A percentile compares a stretch with the other conserved stretches of the same genome.
Evolutionary conservation across 164 flowering plant genomes (phyloP).

Genomic region (Piper betle): DNA sequence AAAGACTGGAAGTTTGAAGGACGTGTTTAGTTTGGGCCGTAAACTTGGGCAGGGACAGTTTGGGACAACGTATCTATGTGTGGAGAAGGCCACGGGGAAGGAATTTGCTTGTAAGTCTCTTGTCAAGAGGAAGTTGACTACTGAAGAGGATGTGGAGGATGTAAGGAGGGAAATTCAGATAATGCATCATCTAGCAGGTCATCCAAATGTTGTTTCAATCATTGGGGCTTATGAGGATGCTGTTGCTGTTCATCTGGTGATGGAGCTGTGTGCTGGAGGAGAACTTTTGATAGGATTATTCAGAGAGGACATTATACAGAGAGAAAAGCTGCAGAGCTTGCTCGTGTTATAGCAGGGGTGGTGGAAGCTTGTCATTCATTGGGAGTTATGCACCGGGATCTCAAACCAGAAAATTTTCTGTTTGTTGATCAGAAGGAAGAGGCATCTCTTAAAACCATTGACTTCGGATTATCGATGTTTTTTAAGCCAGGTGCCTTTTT

Average conservation of each 20-base stretch:
- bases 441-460: constrained; percentile 59
- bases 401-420: constrained; percentile 88
- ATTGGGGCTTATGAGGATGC: constrained; percentile 72
- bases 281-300: constrained; percentile 78
- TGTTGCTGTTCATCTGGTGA: constrained; percentile 77
- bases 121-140: constrained; percentile 52
- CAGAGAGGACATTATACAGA: constrained; percentile 64
- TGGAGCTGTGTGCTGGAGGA: constrained; percentile 82
- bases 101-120: constrained; percentile 81
- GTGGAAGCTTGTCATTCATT: constrained; percentile 71
- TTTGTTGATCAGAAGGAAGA: constrained; percentile 60
- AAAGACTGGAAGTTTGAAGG: constrained; percentile 60
- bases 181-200: constrained; percentile 74
- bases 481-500: constrained; percentile 72
- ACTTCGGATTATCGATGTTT: constrained; percentile 74
- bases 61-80: constrained; percentile 61
- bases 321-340: constrained; percentile 67
- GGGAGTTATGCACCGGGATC: constrained; percentile 90
- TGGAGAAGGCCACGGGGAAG: constrained; percentile 51
- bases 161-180: constrained; percentile 86
- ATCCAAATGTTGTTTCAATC: constrained; percentile 47
- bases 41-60: constrained; percentile 85
- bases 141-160: constrained; percentile 68
- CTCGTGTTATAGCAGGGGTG: constrained; percentile 58
- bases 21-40: constrained; percentile 50